These are phyloP conservation scores for Botrytis deweyae DNA, from an alignment of 2,329 filamentous ascomycete species.

Conservation along the genomic window DNA sequence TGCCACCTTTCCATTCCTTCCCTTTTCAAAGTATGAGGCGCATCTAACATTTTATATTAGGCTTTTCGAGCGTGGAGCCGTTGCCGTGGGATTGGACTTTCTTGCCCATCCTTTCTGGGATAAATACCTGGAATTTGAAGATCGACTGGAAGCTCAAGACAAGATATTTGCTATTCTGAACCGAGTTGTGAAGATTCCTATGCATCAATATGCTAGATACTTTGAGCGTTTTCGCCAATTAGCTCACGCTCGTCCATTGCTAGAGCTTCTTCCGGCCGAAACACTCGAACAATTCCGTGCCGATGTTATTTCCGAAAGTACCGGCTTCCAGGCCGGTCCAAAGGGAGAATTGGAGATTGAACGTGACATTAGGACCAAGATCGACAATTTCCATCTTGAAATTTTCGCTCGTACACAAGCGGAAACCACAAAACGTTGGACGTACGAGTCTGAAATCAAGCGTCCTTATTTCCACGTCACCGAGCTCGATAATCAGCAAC, in stretches of 20 bases:
- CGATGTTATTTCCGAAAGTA: conserved; percentile 68
- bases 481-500: conserved; percentile 79
- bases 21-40: conserved; percentile 24
- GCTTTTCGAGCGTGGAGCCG: conserved; percentile 86
- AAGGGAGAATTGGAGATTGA: conserved; percentile 79
- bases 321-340: conserved; percentile 50
- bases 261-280: conserved; percentile 69
- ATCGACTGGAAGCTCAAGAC: conserved; percentile 79
- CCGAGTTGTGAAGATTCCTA: conserved; percentile 83
- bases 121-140: conserved; percentile 96
- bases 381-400: conserved; percentile 79
- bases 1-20: conserved; percentile 41
- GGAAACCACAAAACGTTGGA: conserved; percentile 91
- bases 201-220: conserved; percentile 94
- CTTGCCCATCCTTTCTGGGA: conserved; percentile 97
- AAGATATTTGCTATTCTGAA: conserved; percentile 81
- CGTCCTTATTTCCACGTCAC: conserved; percentile 96
- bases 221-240: conserved; percentile 86
- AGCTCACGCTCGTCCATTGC: conserved; percentile 68
- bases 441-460: conserved; percentile 91
- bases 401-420: conserved; percentile 77
- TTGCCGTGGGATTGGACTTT: conserved; percentile 86
- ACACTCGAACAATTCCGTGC: conserved; percentile 65
- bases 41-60: conserved; percentile 49
- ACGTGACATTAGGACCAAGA: conserved; percentile 73